A percentile compares a stretch with the other conserved stretches of the same genome.
Evolutionary conservation across 2,329 filamentous ascomycete species (phyloP).

Genomic region (Blastomyces parvus): DNA sequence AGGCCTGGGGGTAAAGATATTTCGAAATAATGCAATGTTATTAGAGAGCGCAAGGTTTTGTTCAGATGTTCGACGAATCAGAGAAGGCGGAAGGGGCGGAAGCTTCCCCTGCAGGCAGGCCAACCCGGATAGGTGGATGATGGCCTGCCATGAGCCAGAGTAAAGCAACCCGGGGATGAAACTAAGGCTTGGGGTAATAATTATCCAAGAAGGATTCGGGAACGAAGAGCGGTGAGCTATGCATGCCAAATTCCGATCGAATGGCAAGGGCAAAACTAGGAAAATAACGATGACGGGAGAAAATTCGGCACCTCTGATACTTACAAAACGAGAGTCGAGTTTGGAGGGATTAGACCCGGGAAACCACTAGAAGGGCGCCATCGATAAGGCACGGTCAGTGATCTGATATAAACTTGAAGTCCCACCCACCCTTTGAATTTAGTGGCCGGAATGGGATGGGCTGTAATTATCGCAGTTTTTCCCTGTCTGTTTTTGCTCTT

Average conservation of each 20-base stretch:
- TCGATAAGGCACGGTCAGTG: neutral
- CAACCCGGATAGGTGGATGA: neutral
- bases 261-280: neutral
- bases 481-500: neutral
- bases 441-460: neutral
- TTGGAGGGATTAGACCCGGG: constrained; percentile 64
- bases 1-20: neutral
- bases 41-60: too few species aligned
- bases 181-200: neutral
- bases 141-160: neutral
- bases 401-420: neutral
- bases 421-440: neutral
- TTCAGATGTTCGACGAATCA: neutral
- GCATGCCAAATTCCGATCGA: neutral
- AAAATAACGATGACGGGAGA: constrained; percentile 4
- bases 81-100: neutral
- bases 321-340: constrained; percentile 75
- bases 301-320: constrained; percentile 30
- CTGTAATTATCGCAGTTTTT: neutral
- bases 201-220: neutral
- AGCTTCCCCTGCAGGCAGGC: neutral
- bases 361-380: constrained; percentile 53
- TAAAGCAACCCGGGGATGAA: neutral
- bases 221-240: constrained; percentile 6
- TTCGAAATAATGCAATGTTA: neutral